A percentile compares a stretch with the other conserved stretches of the same genome.
Evolutionary conservation across 768 basidiomycete genomes (phyloP).

Genomic region (Serendipita vermifera): DNA sequence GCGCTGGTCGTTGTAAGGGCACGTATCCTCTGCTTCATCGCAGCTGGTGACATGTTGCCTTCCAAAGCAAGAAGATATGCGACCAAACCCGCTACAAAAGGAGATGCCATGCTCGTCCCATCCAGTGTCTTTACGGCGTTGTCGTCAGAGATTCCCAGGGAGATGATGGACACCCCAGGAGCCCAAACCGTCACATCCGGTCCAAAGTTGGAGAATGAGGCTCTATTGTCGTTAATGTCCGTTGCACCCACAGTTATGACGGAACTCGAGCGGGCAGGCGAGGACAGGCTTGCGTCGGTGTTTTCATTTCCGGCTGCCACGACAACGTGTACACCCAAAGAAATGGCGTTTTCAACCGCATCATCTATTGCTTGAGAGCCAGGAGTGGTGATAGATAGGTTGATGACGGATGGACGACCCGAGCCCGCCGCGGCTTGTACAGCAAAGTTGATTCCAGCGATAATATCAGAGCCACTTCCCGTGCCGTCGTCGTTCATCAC

Average conservation of each 20-base stretch:
- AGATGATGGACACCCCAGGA: constrained; percentile 14
- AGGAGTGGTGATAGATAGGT: constrained; percentile 11
- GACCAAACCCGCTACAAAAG: constrained; percentile 31
- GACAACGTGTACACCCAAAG: constrained; percentile 10
- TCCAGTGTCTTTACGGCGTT: constrained; percentile 9
- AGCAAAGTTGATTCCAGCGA: constrained; percentile 15
- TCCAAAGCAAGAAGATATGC: constrained; percentile 26
- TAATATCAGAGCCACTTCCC: constrained; percentile 11
- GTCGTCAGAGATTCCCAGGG: constrained; percentile 8
- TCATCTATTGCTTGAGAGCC: constrained; percentile 12
- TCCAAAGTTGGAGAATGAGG: constrained; percentile 16
- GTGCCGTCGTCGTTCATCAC: constrained; percentile 6
- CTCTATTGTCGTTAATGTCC: constrained; percentile 11
- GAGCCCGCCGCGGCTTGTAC: background rate
- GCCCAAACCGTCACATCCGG: constrained; percentile 14
- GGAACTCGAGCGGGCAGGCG: constrained; percentile 12
- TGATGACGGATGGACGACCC: constrained; percentile 11
- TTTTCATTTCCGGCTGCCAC: constrained; percentile 16
- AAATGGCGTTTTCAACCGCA: constrained; percentile 6
- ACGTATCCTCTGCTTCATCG: constrained; percentile 22
- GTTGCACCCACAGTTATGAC: constrained; percentile 15
- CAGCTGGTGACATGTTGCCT: constrained; percentile 25
- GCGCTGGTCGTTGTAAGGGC: constrained; percentile 21
- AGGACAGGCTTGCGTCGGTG: constrained; percentile 5
- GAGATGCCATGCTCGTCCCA: constrained; percentile 22